phyloP scores from a whole-genome alignment of 768 basidiomycete genomes.

The Tulasnella sp. region DNA sequence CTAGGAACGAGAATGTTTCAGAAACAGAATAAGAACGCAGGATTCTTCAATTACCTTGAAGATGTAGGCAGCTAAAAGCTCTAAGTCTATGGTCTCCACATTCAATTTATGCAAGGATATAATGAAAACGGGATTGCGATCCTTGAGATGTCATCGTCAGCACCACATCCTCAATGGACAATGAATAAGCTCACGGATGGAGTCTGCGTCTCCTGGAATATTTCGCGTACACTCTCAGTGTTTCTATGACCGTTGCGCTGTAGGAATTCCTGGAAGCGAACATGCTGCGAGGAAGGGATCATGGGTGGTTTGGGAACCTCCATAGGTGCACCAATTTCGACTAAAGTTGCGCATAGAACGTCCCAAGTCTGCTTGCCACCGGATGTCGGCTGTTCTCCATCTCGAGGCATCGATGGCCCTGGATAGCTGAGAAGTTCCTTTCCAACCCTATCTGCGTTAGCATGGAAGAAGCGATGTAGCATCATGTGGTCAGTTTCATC shows the following conservation, averaged over 20 bases:
- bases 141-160: constrained; percentile 21
- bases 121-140: constrained; percentile 33
- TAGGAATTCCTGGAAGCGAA: constrained; percentile 57
- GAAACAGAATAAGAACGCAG: neutral
- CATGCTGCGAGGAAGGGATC: constrained; percentile 37
- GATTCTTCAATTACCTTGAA: constrained; percentile 41
- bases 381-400: constrained; percentile 28
- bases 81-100: constrained; percentile 66
- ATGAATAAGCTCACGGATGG: constrained; percentile 30
- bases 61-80: constrained; percentile 63
- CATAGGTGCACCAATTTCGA: constrained; percentile 59
- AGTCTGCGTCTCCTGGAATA: constrained; percentile 48
- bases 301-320: constrained; percentile 45
- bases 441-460: constrained; percentile 76
- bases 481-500: constrained; percentile 78
- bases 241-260: constrained; percentile 45
- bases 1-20: too few relatives aligned
- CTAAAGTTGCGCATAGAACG: constrained; percentile 59
- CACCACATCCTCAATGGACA: constrained; percentile 18
- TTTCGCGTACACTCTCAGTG: constrained; percentile 46
- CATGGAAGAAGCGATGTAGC: constrained; percentile 71
- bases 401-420: constrained; percentile 24
- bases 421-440: constrained; percentile 69
- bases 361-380: constrained; percentile 78
- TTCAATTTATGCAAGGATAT: constrained; percentile 56